phyloP scores from a whole-genome alignment of 495 filamentous ascomycete species.

The Daldinia decipiens region DNA sequence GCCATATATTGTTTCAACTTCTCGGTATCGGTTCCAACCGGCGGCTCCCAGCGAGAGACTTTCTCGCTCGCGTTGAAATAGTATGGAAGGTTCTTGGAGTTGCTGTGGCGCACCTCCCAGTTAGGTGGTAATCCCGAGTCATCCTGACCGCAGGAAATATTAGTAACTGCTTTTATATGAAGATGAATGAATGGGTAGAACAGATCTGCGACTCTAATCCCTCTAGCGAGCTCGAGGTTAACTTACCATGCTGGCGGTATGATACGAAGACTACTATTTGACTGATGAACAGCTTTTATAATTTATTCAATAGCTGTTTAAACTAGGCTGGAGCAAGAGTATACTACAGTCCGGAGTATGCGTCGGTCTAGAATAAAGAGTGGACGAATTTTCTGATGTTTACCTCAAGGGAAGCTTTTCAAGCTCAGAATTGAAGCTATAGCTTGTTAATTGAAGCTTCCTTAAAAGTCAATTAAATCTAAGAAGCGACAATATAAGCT shows the following conservation, averaged over 20 bases:
- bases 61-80: constrained; percentile 90
- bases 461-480: background rate
- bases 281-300: constrained; percentile 13
- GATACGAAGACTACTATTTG: constrained; percentile 12
- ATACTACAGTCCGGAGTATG: constrained; percentile 5
- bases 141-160: constrained; percentile 52
- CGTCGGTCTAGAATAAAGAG: constrained; percentile 16
- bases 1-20: constrained; percentile 95
- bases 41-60: constrained; percentile 94
- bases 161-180: constrained; percentile 10
- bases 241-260: constrained; percentile 34
- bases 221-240: background rate
- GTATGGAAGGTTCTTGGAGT: constrained; percentile 97
- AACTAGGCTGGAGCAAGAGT: constrained; percentile 1
- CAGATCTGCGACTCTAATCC: background rate
- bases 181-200: constrained; percentile 3
- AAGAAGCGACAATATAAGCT: background rate
- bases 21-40: constrained; percentile 83
- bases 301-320: constrained; percentile 6
- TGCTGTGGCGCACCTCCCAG: constrained; percentile 96
- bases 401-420: constrained; percentile 4
- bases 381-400: constrained; percentile 2
- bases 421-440: background rate
- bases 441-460: background rate
- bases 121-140: constrained; percentile 84